A percentile compares a stretch with the other conserved stretches of the same genome.
phyloP scores from a whole-genome alignment of 2,329 filamentous ascomycete species.

The Nigrospora oryzae region DNA sequence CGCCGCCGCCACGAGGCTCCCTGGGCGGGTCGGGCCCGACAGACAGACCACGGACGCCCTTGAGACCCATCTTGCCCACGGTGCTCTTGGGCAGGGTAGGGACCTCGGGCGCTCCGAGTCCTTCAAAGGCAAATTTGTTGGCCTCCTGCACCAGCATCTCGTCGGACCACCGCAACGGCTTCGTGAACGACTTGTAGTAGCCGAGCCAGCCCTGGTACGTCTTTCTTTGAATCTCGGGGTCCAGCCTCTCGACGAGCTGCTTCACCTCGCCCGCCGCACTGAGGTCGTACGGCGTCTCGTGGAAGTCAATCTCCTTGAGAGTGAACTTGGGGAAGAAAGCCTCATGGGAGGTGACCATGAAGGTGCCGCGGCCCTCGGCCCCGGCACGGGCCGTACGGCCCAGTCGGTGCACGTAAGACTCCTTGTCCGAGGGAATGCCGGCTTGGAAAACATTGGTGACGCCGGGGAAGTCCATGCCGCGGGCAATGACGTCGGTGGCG shows the following conservation, averaged over 20 bases:
- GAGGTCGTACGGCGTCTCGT: conserved; percentile 35
- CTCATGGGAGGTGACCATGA: conserved; percentile 47
- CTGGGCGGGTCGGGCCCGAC: conserved; percentile 33
- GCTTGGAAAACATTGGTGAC: conserved; percentile 60
- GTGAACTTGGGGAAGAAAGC: conserved; percentile 38
- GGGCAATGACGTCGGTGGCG: conserved; percentile 63
- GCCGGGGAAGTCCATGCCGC: conserved; percentile 66
- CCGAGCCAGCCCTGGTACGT: conserved; percentile 51
- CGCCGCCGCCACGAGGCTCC: conserved; percentile 12
- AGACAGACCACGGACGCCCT: conserved; percentile 39
- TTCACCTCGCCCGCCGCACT: conserved; percentile 27
- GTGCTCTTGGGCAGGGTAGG: conserved; percentile 37
- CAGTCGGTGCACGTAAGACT: conserved; percentile 60
- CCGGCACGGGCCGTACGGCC: conserved; percentile 60
- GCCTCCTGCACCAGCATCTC: conserved; percentile 36
- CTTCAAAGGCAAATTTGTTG: conserved; percentile 39
- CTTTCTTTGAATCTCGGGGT: conserved; percentile 33
- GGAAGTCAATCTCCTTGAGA: conserved; percentile 45
- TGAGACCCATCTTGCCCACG: conserved; percentile 50
- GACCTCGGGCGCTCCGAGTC: conserved; percentile 35
- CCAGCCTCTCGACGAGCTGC: conserved; percentile 30
- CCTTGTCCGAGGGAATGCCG: conserved; percentile 48
- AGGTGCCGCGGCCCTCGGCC: conserved; percentile 53
- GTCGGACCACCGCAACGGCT: conserved; percentile 25
- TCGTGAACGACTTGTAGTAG: conserved; percentile 41